These are phyloP conservation scores for Geosmithia morbida DNA, from an alignment of 2,329 filamentous ascomycete genomes.

Conservation along the genomic window DNA sequence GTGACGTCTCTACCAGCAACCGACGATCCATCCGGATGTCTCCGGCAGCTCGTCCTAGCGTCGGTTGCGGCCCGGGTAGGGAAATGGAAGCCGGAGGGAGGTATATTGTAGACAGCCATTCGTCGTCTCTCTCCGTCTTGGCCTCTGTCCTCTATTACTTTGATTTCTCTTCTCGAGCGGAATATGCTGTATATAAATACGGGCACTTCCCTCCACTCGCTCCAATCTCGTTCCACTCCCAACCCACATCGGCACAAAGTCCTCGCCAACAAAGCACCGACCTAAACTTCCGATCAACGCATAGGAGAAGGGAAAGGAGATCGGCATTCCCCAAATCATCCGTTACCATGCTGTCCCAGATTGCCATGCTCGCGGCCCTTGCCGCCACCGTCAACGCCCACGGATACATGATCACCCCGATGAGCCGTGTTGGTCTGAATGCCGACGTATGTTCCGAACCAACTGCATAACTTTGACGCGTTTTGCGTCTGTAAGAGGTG, in stretches of 20 bases:
- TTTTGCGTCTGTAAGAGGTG: too few relatives aligned
- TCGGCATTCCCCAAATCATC: too few relatives aligned
- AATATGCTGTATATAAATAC: not conserved
- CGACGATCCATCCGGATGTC: not conserved
- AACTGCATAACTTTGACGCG: not conserved
- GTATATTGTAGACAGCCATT: too few relatives aligned
- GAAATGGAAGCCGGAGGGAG: not conserved
- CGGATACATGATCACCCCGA: constrained; percentile 27
- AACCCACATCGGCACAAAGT: not conserved
- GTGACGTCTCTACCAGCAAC: not conserved
- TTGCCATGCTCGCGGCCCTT: constrained; percentile 1
- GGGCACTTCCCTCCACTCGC: not conserved
- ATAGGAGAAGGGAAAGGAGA: not conserved
- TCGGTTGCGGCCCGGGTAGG: not conserved
- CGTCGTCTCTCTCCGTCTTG: too few relatives aligned
- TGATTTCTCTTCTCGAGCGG: not conserved
- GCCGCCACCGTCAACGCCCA: constrained; percentile 17
- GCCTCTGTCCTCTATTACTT: too few relatives aligned
- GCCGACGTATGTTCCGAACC: constrained; percentile 20
- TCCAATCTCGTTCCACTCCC: not conserved
- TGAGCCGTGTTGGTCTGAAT: constrained; percentile 27
- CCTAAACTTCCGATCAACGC: too few relatives aligned
- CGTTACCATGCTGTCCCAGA: constrained; percentile 1
- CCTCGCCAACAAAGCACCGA: not conserved
- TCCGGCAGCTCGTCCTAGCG: not conserved